Percentiles rank a stretch among this genome's conserved stretches.
phyloP scores from a whole-genome alignment of 352 stramenopile species.

The Pythium pyrilobum region DNA sequence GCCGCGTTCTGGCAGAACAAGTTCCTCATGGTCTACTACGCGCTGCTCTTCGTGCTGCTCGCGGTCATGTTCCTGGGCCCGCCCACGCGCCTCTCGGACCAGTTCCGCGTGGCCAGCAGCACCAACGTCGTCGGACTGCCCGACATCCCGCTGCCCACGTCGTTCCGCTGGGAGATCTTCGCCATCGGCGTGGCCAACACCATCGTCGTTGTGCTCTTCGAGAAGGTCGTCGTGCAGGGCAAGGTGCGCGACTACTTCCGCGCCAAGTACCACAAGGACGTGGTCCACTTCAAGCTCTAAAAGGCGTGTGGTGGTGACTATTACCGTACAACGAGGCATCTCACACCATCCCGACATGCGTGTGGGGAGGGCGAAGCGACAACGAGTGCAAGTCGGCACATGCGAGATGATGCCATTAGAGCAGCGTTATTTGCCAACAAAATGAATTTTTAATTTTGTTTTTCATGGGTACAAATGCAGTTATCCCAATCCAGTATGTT shows the following conservation, averaged over 20 bases:
- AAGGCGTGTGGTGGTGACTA: not conserved
- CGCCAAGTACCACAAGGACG: slow-evolving; percentile 58
- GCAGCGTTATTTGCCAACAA: too few species aligned
- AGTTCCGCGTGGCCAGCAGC: slow-evolving; percentile 69
- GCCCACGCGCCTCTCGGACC: slow-evolving; percentile 51
- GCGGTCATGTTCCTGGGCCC: slow-evolving; percentile 50
- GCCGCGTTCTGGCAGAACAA: slow-evolving; percentile 56
- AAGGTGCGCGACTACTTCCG: slow-evolving; percentile 63
- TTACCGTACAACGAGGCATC: too few species aligned
- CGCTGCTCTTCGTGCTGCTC: slow-evolving; percentile 46
- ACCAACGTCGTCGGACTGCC: slow-evolving; percentile 66
- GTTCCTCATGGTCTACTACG: slow-evolving; percentile 61
- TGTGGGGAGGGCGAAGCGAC: too few species aligned
- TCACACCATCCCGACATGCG: too few species aligned
- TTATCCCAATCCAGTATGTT: too few species aligned
- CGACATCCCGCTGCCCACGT: slow-evolving; percentile 54
- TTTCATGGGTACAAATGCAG: too few species aligned
- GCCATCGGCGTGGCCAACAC: slow-evolving; percentile 55
- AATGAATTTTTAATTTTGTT: too few species aligned
- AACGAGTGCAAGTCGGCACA: too few species aligned
- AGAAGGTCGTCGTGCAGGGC: slow-evolving; percentile 61
- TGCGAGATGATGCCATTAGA: too few species aligned
- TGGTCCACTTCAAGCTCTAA: slow-evolving; percentile 61
- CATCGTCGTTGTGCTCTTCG: slow-evolving; percentile 43
- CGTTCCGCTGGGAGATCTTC: slow-evolving; percentile 63